Evolutionary conservation across 2,329 filamentous ascomycete species (phyloP).

Genomic region (Microsporum audouinii): DNA sequence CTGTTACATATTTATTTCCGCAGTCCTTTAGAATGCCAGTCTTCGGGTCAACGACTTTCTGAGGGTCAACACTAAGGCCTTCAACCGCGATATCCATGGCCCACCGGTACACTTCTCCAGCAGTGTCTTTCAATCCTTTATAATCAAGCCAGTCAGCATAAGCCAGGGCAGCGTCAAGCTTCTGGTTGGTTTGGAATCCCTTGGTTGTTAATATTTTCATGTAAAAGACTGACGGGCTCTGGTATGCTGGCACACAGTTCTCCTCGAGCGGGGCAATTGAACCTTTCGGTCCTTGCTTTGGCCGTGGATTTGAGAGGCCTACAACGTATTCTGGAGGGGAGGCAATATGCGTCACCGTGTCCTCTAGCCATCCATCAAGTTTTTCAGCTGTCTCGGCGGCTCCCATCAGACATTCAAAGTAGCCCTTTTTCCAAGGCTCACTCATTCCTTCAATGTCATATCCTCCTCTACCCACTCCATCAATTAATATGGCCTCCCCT

Average conservation of each 20-base stretch:
- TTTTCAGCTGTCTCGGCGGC: conserved; percentile 67
- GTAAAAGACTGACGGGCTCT: conserved; percentile 65
- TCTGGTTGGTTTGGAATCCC: conserved; percentile 68
- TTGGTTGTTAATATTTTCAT: conserved; percentile 67
- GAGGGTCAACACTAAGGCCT: conserved; percentile 35
- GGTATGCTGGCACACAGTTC: conserved; percentile 59
- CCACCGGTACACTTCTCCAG: conserved; percentile 62
- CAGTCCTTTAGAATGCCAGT: conserved; percentile 55
- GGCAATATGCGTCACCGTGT: conserved; percentile 53
- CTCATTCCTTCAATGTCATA: conserved; percentile 64
- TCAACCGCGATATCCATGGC: conserved; percentile 62
- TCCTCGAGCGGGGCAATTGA: conserved; percentile 55
- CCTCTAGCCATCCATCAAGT: conserved; percentile 65
- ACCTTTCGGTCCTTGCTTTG: conserved; percentile 53
- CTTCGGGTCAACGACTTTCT: conserved; percentile 46
- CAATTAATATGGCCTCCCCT: conserved; percentile 42
- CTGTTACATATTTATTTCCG: conserved; percentile 45
- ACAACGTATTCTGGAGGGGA: conserved; percentile 64
- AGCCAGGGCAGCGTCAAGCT: conserved; percentile 66
- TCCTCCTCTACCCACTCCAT: conserved; percentile 45
- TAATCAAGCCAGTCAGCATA: conserved; percentile 80
- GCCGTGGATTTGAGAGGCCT: conserved; percentile 73
- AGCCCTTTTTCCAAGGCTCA: conserved; percentile 75
- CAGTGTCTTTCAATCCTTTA: conserved; percentile 54
- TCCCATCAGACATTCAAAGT: conserved; percentile 71